Base-by-base conservation (phyloP, 2,329 filamentous ascomycete genomes). In the Colletotrichum musae region DNA sequence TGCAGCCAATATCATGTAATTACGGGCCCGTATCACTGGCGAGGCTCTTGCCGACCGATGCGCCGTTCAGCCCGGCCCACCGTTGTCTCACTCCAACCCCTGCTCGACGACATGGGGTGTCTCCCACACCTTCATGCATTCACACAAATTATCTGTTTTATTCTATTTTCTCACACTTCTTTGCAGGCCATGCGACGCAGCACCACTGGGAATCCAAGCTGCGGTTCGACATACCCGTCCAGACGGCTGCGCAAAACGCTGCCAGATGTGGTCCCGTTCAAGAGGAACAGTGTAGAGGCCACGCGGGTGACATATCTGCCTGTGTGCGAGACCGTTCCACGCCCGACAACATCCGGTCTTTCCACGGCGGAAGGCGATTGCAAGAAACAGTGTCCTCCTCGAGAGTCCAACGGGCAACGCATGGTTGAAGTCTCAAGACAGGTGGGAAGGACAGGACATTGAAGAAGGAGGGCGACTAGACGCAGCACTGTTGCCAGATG, bases 71-170 rank as follows among this genome's bases (percentile, higher is more conserved):
- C 70, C 69, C 70, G 66, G 63, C 65, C 70, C 67, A 70, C 63
- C 60, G 45, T 58, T 71, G 72, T 72, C 70, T 71, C 63, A 71
- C 62, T 63, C 50, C 5, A 1, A 53, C 62, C 72, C 72, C 72
- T 73, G 70, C 71, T 71, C 68, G 28, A n/a, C 43, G 71, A 70
- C 70, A 65, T 62, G 72, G 72, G 67, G 60, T 39, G 47, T 65
- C 65, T 73, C 58, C 71, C 72, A 73, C 72, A 73, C 72, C 67
- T 66, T 73, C 61, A 68, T 68, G 71, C 67, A 64, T 36, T 60
- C 58, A 64, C 70, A 62, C 54, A 67, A 70, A 58, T 60, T 52
- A 50, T 70, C 10, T 36, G 32, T 36, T 36, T 36, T 36, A 36
- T 36, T 36, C 9, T 50, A 47, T 47, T 64, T 67, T 67, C 63